Percentiles rank a stretch among this genome's conserved stretches.
Evolutionary conservation across 1,139 yeast genomes (phyloP).

Genomic region (Eremothecium sinecaudum): DNA sequence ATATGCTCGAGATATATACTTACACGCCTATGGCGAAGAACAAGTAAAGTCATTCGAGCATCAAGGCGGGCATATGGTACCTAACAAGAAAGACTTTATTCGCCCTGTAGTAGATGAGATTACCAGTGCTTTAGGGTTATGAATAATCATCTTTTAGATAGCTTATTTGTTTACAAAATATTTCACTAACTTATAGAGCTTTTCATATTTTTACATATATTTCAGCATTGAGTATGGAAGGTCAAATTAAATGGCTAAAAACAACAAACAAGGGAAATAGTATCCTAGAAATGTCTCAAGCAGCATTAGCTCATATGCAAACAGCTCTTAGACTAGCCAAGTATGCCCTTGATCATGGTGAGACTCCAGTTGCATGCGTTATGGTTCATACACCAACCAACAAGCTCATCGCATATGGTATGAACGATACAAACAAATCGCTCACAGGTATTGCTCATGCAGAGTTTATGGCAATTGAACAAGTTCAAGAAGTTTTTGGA

Average conservation of each 20-base stretch:
- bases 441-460: slow-evolving; percentile 86
- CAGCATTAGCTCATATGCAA: slow-evolving; percentile 38
- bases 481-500: slow-evolving; percentile 34
- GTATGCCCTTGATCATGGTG: slow-evolving; percentile 46
- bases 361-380: slow-evolving; percentile 69
- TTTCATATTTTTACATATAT: too few species aligned
- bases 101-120: slow-evolving; percentile 36
- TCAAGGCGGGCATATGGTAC: slow-evolving; percentile 81
- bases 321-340: slow-evolving; percentile 46
- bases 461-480: slow-evolving; percentile 72
- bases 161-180: too few species aligned
- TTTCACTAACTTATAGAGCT: too few species aligned
- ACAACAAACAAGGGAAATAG: too few species aligned
- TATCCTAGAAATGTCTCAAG: too few species aligned
- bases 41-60: slow-evolving; percentile 47
- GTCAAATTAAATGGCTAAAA: too few species aligned
- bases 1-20: slow-evolving; percentile 37
- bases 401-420: slow-evolving; percentile 62
- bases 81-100: slow-evolving; percentile 53
- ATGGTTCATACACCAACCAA: slow-evolving; percentile 40
- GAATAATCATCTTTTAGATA: too few species aligned
- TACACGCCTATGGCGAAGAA: slow-evolving; percentile 28
- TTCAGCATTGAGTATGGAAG: too few species aligned
- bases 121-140: slow-evolving; percentile 15
- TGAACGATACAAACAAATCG: slow-evolving; percentile 82